These are phyloP conservation scores for Coffea eugenioides DNA, from an alignment of 257 asterid species.

Conservation along the genomic window DNA sequence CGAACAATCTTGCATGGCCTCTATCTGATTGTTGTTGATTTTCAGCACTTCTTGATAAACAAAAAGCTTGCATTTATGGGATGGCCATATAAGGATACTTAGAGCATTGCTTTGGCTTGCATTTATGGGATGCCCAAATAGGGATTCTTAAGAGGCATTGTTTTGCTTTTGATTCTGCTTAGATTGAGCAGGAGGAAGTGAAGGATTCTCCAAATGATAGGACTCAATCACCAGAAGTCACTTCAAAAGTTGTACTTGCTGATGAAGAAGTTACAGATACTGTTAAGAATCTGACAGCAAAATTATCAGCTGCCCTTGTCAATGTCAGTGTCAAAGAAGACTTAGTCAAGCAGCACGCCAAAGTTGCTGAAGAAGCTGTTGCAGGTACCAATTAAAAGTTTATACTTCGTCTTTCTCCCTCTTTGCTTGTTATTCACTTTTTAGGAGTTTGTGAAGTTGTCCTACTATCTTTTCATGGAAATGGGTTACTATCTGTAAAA, in stretches of 20 bases:
- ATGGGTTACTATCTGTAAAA: not conserved
- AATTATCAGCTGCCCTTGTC: slow-evolving; percentile 75
- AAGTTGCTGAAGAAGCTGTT: slow-evolving; percentile 90
- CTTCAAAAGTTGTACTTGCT: slow-evolving; percentile 30
- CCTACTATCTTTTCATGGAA: not conserved
- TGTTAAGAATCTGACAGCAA: slow-evolving; percentile 48
- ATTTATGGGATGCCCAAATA: not conserved
- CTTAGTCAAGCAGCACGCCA: slow-evolving; percentile 77
- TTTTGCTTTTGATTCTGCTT: not conserved
- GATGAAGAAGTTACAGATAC: slow-evolving; percentile 48
- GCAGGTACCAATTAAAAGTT: slow-evolving; percentile 43
- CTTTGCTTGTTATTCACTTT: not conserved
- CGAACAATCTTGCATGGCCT: not conserved
- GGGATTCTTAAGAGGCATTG: not conserved
- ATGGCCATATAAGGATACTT: not conserved
- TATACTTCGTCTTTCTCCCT: not conserved
- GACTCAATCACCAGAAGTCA: slow-evolving; percentile 49
- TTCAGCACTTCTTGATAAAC: not conserved
- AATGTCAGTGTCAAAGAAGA: slow-evolving; percentile 78
- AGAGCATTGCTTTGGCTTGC: not conserved
- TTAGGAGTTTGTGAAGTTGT: not conserved
- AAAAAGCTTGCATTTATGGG: not conserved
- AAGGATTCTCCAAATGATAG: slow-evolving; percentile 42
- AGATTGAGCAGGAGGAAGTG: slow-evolving; percentile 43
- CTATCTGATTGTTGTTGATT: not conserved